Evolutionary conservation across 1,139 yeast genomes (phyloP).

Genomic region (Sugiyamaella novakii): DNA sequence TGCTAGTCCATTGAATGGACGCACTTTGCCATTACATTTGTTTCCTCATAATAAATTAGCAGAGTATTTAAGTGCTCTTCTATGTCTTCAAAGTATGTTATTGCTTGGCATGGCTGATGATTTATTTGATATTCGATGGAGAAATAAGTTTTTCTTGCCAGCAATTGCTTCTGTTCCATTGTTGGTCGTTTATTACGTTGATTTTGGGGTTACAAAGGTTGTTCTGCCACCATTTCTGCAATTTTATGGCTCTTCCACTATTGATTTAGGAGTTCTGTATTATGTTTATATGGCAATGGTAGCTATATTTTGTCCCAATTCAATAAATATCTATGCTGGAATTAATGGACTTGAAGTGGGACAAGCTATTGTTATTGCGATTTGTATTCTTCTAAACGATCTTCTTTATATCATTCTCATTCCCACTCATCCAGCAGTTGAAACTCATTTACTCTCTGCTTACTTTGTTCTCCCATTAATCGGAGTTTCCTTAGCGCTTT

Average conservation of each 20-base stretch:
- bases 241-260: conserved; percentile 42
- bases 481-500: conserved; percentile 78
- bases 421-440: conserved; percentile 65
- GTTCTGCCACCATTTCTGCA: conserved; percentile 72
- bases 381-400: conserved; percentile 75
- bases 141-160: conserved; percentile 94
- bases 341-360: conserved; percentile 96
- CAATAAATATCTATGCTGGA: conserved; percentile 96
- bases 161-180: conserved; percentile 93
- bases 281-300: conserved; percentile 89
- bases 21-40: conserved; percentile 37
- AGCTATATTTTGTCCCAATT: conserved; percentile 91
- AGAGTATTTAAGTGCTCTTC: conserved; percentile 79
- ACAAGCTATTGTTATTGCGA: conserved; percentile 78
- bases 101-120: conserved; percentile 92
- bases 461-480: conserved; percentile 81
- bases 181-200: conserved; percentile 87
- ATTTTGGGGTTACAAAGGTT: conserved; percentile 90
- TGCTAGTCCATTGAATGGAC: conserved; percentile 24
- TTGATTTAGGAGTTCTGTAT: conserved; percentile 79
- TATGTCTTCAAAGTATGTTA: conserved; percentile 82
- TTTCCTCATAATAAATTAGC: conserved; percentile 88
- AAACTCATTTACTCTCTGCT: conserved; percentile 80
- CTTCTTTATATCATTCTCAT: conserved; percentile 59
- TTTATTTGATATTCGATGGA: conserved; percentile 92